phyloP scores from a whole-genome alignment of 2,329 filamentous ascomycete species.

The Colletotrichum acutatum region DNA sequence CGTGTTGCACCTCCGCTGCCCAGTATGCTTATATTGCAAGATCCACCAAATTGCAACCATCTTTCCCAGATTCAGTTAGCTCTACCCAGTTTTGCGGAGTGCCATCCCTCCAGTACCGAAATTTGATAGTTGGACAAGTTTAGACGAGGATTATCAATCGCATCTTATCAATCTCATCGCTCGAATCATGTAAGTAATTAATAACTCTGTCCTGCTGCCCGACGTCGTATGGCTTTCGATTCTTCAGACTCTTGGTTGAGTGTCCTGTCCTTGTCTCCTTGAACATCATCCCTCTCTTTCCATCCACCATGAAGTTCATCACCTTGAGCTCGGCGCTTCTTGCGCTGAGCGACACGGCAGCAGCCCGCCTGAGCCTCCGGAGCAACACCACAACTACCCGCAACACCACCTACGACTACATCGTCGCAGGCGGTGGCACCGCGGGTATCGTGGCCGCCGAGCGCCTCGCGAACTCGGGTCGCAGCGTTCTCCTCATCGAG shows the following conservation, averaged over 20 bases:
- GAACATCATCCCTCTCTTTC: not conserved
- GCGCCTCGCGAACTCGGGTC: conserved; percentile 34
- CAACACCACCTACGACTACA: conserved; percentile 36
- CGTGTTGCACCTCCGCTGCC: not conserved
- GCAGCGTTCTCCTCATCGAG: conserved; percentile 34
- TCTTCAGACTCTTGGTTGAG: not conserved
- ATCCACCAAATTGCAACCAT: not conserved
- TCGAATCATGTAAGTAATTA: conserved; percentile 1
- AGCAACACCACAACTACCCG: conserved; percentile 28
- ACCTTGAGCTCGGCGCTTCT: conserved; percentile 22
- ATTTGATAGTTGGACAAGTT: not conserved
- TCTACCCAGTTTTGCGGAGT: not conserved
- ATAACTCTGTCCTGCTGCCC: not conserved
- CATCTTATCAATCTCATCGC: conserved; percentile 21
- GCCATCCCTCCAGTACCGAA: not conserved
- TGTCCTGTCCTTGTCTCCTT: not conserved
- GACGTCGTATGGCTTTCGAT: not conserved
- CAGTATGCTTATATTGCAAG: conserved; percentile 9
- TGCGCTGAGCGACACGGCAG: conserved; percentile 17
- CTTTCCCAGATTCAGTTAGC: not conserved
- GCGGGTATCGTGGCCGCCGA: conserved; percentile 33
- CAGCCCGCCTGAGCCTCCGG: conserved; percentile 2
- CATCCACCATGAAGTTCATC: conserved; percentile 28
- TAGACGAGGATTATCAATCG: not conserved
- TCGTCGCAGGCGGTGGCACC: conserved; percentile 36